Base-by-base conservation (phyloP, 2,329 filamentous ascomycete genomes). In the Claviceps africana region DNA sequence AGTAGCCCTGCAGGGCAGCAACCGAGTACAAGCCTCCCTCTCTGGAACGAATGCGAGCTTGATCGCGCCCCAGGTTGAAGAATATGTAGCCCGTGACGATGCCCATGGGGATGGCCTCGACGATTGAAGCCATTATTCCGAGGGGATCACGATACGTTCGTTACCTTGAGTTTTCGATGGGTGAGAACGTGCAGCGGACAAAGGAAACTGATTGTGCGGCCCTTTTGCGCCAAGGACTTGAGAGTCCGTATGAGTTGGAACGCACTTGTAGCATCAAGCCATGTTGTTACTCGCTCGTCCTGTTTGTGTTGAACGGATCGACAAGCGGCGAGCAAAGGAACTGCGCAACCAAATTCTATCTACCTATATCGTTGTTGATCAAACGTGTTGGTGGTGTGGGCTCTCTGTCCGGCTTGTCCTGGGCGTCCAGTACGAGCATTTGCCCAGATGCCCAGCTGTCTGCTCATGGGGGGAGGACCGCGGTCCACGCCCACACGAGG, bases 21-120 rank as follows among this genome's bases (percentile, higher is more conserved):
- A 83, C 80, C 2, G 79, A 86, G 59, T 89, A 90, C 0, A 90
- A 66, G 6, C 82, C 83, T 48, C 84, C 86, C 63, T 89, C 70
- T 1, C 85, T 75, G 28, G 85, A 88, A 25, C 85, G 76, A 47
- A 90, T 89, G 0, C 86, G 86, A 1, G 83, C 72, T 47, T 84
- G 77, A 53, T 82, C 83, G 11, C 79, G 73, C 2, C 78, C 76
- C 0, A 89, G 72, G 22, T 80, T 67, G 57, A 79, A 78, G 61
- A 88, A 90, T 33, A 88, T 80, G 72, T 85, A 88, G 0, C 86
- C 86, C 2, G 77, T 81, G 28, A 88, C 78, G 2, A 88, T 68
- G 0, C 79, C 81, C 82, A 90, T 88, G 1, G 77, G 69, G 7
- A 86, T 69, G 0, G 85, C 83, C 63, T 89, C 84, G 3, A 85